These are phyloP conservation scores for Ormosia emarginata DNA, from an alignment of 306 rosid genomes.

Conservation along the genomic window DNA sequence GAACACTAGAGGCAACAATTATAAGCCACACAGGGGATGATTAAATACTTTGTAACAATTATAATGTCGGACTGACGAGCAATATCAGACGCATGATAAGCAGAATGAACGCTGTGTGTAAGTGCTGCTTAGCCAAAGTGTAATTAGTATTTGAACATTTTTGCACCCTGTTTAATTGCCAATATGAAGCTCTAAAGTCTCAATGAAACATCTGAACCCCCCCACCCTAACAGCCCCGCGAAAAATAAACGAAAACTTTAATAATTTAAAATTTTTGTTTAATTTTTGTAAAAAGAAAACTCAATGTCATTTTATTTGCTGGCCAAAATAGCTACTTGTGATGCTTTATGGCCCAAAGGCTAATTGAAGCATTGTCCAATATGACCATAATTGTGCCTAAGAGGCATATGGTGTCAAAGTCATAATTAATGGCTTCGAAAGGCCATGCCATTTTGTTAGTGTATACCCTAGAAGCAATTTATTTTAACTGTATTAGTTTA, in stretches of 20 bases:
- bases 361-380: background rate
- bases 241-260: background rate
- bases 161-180: background rate
- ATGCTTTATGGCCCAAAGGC: background rate
- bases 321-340: conserved; percentile 5
- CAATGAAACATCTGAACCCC: background rate
- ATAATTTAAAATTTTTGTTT: background rate
- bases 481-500: no score
- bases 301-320: background rate
- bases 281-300: background rate
- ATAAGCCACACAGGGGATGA: background rate
- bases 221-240: background rate
- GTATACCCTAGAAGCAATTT: no score
- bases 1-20: background rate
- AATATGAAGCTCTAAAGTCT: background rate
- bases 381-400: background rate
- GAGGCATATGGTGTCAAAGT: background rate
- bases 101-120: background rate
- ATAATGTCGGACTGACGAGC: background rate
- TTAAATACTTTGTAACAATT: background rate
- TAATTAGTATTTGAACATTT: background rate
- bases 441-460: background rate
- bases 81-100: background rate
- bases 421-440: background rate
- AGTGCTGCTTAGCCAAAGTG: background rate